A percentile compares a stretch with the other conserved stretches of the same genome.
Evolutionary conservation across 2,329 filamentous ascomycete genomes (phyloP).

Genomic region (Scytalidium sp.): DNA sequence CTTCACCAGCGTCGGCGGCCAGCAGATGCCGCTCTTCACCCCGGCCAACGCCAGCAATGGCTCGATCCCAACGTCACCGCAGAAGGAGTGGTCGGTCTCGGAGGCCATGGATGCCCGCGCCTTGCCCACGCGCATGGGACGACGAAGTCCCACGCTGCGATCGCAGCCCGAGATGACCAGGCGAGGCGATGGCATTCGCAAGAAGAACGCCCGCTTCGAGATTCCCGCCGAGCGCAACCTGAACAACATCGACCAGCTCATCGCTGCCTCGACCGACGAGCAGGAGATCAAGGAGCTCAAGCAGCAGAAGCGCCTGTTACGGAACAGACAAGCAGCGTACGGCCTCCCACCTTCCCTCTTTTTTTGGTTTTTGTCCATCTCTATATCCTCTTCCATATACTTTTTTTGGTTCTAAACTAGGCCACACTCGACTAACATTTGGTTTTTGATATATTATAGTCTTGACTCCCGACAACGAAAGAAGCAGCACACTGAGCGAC

Average conservation of each 20-base stretch:
- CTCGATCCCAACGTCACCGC: constrained; percentile 53
- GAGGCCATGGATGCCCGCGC: constrained; percentile 44
- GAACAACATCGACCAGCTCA: constrained; percentile 91
- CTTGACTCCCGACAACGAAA: constrained; percentile 96
- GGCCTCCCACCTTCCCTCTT: constrained; percentile 33
- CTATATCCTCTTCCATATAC: constrained; percentile 11
- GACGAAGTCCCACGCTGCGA: constrained; percentile 64
- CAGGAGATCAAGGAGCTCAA: constrained; percentile 97
- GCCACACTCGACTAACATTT: not conserved
- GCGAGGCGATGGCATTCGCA: constrained; percentile 65
- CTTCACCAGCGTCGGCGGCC: constrained; percentile 49
- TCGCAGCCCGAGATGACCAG: constrained; percentile 69
- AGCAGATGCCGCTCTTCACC: constrained; percentile 53
- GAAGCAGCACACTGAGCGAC: constrained; percentile 95
- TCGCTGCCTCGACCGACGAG: constrained; percentile 83
- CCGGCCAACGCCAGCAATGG: constrained; percentile 41
- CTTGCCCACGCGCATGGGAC: constrained; percentile 59
- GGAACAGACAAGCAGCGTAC: constrained; percentile 96
- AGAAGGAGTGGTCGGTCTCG: constrained; percentile 55
- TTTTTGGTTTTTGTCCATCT: constrained; percentile 5
- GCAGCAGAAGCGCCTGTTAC: constrained; percentile 91
- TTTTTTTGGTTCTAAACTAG: not conserved
- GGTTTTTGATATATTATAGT: constrained; percentile 39
- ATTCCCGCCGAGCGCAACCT: constrained; percentile 93
- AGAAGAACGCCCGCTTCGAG: constrained; percentile 98